Percentiles rank a stretch among this genome's conserved stretches.
These are phyloP conservation scores for Chloranthus sessilifolius DNA, from an alignment of 164 flowering plant species.

Conservation along the genomic window DNA sequence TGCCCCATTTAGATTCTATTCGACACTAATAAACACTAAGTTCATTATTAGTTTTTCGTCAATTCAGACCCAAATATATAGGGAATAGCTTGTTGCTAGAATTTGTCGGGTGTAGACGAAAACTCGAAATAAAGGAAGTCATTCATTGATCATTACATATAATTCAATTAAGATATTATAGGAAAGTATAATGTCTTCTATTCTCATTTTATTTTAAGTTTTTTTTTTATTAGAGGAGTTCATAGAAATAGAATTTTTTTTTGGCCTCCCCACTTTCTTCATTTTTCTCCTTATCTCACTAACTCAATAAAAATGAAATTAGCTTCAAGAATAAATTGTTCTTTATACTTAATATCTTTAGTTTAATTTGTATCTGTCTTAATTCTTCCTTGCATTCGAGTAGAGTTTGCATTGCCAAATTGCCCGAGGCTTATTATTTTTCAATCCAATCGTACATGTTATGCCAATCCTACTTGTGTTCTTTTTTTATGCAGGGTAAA, in stretches of 20 bases:
- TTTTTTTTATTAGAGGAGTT: no score
- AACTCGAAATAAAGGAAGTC: background rate
- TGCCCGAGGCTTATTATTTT: no score
- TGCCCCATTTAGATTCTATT: background rate
- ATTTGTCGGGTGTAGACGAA: background rate
- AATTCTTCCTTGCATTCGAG: no score
- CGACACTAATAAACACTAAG: background rate
- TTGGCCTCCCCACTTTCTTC: no score
- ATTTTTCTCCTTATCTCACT: background rate
- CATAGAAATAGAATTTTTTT: no score
- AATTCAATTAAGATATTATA: slow-evolving; percentile 5
- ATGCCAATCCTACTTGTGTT: background rate
- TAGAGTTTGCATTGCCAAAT: no score
- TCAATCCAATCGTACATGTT: no score
- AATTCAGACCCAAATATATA: background rate
- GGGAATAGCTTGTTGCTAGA: background rate
- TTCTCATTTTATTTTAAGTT: no score
- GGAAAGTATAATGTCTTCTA: no score
- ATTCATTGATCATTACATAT: slow-evolving; percentile 4
- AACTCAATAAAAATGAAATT: background rate
- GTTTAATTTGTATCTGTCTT: background rate
- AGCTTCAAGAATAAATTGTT: background rate
- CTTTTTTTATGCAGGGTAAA: no score
- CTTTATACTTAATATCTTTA: background rate
- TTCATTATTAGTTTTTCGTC: background rate